These are phyloP conservation scores for Leptographium galeiforme DNA, from an alignment of 2,329 filamentous ascomycete genomes.

Conservation along the genomic window DNA sequence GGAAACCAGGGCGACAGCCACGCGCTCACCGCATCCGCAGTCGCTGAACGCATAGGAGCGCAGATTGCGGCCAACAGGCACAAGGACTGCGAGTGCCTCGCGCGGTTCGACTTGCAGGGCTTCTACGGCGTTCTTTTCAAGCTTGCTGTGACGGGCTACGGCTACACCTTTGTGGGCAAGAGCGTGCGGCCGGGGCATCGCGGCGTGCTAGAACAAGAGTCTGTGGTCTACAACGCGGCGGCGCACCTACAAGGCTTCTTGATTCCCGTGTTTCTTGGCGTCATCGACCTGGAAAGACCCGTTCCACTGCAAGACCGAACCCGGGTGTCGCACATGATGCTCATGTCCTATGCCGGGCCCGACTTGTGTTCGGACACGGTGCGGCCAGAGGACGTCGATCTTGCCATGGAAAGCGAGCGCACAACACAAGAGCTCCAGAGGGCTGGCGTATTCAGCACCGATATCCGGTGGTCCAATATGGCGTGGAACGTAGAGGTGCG, in stretches of 20 bases:
- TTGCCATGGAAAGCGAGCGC: neutral
- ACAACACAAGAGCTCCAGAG: neutral
- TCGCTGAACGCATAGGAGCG: neutral
- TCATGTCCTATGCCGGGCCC: conserved; percentile 7
- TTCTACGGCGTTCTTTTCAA: conserved; percentile 7
- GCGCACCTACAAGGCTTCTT: conserved; percentile 3
- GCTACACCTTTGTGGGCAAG: conserved; percentile 11
- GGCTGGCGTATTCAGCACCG: conserved; percentile 1
- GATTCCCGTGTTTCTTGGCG: conserved; percentile 9
- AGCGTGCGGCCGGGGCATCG: neutral
- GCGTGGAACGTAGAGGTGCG: conserved; percentile 3
- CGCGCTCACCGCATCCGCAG: neutral
- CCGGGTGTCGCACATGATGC: conserved; percentile 7
- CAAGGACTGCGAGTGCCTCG: conserved; percentile 1
- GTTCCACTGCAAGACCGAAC: neutral
- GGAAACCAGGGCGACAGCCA: neutral
- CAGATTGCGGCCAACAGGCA: neutral
- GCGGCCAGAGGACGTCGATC: neutral
- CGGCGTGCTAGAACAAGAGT: conserved; percentile 1
- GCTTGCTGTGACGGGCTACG: conserved; percentile 6
- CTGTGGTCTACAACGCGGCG: conserved; percentile 1
- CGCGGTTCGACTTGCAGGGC: neutral
- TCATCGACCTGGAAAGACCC: conserved; percentile 3
- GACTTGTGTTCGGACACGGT: neutral
- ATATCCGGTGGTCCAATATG: neutral